Evolutionary conservation across 2,329 filamentous ascomycete species (phyloP), one percentile per base, ranked within the genome.

Genomic region (Fusarium chlamydosporum): DNA sequence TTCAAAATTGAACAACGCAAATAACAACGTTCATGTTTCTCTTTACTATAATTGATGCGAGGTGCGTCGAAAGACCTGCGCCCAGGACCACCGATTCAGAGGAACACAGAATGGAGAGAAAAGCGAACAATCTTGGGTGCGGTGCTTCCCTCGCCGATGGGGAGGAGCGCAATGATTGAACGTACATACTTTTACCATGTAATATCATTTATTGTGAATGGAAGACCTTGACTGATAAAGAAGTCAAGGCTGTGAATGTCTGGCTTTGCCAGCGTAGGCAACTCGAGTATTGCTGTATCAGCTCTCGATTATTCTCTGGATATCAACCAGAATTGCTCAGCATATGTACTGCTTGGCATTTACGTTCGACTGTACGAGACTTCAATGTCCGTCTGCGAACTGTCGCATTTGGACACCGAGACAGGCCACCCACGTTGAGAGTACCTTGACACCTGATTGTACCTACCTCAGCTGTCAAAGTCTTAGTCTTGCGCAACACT

Each of bases 121-220:
- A 84, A 79, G 74, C 83, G 84, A 81, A 82, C 83, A 85, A 85
- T 86, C 84, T 86, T 86, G 84, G 84, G 84, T 86, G 84, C 84
- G 84, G 82, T 86, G 84, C 81, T 85, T 80, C 79, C 79, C 82
- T 79, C 76, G 79, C 75, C 62, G 55, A 78, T 86, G 84, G 79
- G 82, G 79, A 83, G 84, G 84, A 86, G 82, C 84, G 84, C 84
- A 86, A 86, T 86, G 84, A 86, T 86, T 85, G 84, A 85, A 74
- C 84, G 83, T 81, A 86, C 84, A 86, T 84, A 54, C 66, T 61
- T 60, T 57, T 27, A 53, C 40, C n/a, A 45, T 13, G 15, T 47
- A 37, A 23, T 27, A 31, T 31, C 2, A 18, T 11, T 11, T 45
- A 13, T 16, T 33, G 65, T 68, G 61, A 54, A 47, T 61, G n/a